These are phyloP conservation scores for Elsinoe necatrix DNA, from an alignment of 2,329 filamentous ascomycete genomes.

Conservation along the genomic window DNA sequence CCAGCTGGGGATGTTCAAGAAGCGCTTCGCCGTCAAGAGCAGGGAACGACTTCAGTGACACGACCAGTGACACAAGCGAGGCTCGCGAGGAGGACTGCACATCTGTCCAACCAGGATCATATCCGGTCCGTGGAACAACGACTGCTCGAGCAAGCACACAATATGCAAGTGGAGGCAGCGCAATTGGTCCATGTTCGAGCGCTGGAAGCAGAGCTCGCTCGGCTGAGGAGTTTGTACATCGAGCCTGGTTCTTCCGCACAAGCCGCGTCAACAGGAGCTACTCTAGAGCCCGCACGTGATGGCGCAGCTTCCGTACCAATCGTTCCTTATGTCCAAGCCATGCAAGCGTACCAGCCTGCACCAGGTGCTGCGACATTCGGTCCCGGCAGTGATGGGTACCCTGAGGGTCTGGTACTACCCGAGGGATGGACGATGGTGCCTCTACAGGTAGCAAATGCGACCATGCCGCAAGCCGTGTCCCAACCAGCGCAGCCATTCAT, in stretches of 20 bases:
- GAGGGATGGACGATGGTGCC: constrained; percentile 46
- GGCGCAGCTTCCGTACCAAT: background rate
- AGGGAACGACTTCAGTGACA: background rate
- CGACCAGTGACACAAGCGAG: constrained; percentile 22
- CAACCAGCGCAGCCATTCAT: constrained; percentile 9
- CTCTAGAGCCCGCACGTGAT: background rate
- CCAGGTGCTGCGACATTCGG: constrained; percentile 21
- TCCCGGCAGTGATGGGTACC: constrained; percentile 40
- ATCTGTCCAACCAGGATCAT: constrained; percentile 40
- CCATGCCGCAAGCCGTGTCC: background rate
- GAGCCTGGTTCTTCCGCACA: constrained; percentile 20
- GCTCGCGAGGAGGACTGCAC: constrained; percentile 24
- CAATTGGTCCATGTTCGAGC: constrained; percentile 61
- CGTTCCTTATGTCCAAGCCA: constrained; percentile 20
- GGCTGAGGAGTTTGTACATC: constrained; percentile 45
- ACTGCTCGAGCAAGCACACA: constrained; percentile 58
- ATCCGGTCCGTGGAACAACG: constrained; percentile 60
- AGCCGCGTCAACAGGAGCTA: constrained; percentile 12
- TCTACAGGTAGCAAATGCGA: constrained; percentile 27
- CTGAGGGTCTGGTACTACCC: constrained; percentile 44
- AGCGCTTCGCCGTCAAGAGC: constrained; percentile 24
- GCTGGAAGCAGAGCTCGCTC: constrained; percentile 58
- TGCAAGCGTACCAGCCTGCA: constrained; percentile 26
- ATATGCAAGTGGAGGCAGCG: constrained; percentile 54
- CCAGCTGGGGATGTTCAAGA: constrained; percentile 41